Evolutionary conservation across 139 green algal species (phyloP).

Genomic region (Chlorella sp.): DNA sequence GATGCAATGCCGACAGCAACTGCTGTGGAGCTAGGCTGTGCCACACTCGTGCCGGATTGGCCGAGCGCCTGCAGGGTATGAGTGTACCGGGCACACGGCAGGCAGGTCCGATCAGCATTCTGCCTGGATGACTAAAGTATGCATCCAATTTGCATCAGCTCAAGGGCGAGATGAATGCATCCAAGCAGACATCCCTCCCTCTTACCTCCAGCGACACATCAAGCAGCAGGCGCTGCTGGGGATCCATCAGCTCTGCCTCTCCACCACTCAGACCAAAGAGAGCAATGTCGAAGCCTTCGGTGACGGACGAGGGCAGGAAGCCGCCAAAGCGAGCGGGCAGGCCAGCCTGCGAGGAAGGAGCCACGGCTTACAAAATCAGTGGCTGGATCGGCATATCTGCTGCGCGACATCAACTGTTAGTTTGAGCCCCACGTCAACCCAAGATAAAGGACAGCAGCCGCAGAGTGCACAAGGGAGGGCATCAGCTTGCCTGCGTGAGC

Average conservation of each 20-base stretch:
- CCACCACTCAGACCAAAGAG: slow-evolving; percentile 62
- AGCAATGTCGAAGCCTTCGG: slow-evolving; percentile 66
- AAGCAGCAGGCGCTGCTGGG: slow-evolving; percentile 85
- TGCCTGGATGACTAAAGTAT: no score
- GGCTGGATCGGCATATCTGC: no score
- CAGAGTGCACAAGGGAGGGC: neutral
- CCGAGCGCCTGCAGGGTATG: neutral
- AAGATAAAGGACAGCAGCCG: neutral
- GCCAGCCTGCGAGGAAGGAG: neutral
- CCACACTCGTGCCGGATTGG: slow-evolving; percentile 16
- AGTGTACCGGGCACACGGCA: no score
- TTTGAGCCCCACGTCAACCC: no score
- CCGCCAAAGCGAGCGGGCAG: slow-evolving; percentile 67
- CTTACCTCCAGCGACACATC: slow-evolving; percentile 37
- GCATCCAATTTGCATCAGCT: no score
- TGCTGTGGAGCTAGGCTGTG: slow-evolving; percentile 27
- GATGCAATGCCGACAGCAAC: slow-evolving; percentile 82
- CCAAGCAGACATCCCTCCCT: neutral
- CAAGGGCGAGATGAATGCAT: no score
- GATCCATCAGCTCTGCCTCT: slow-evolving; percentile 81
- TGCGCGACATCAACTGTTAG: no score
- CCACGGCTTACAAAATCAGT: no score
- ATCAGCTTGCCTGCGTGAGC: neutral
- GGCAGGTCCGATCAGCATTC: no score
- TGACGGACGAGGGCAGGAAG: slow-evolving; percentile 60